phyloP scores from a whole-genome alignment of 805 yeast species.

The Lipomyces spencermartinsiae region DNA sequence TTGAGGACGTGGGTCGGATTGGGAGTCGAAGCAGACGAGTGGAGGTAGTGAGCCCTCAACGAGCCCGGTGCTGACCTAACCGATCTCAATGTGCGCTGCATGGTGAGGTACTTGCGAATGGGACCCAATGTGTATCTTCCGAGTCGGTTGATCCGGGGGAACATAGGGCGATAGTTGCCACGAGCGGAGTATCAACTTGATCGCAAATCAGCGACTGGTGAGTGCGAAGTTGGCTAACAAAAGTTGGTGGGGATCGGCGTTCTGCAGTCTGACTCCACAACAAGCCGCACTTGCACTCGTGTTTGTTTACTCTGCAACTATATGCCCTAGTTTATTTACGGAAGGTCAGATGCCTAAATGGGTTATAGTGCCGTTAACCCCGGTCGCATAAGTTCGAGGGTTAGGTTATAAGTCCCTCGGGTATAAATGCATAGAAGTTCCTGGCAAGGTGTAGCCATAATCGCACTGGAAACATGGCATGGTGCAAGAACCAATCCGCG shows the following conservation, averaged over 20 bases:
- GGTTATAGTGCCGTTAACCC: background rate
- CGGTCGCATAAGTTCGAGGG: background rate
- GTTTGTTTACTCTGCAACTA: background rate
- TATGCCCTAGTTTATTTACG: background rate
- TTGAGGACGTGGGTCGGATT: conserved; percentile 35
- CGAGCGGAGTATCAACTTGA: too few relatives aligned
- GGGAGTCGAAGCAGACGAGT: conserved; percentile 37
- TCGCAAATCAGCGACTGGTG: background rate
- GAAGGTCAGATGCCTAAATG: background rate
- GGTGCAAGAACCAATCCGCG: conserved; percentile 6
- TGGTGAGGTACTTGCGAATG: conserved; percentile 6
- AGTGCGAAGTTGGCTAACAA: background rate
- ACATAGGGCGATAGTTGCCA: background rate
- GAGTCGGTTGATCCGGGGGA: conserved; percentile 8
- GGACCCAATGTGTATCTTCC: background rate
- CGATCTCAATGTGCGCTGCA: conserved; percentile 33
- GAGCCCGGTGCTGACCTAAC: conserved; percentile 35
- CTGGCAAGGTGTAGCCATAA: background rate
- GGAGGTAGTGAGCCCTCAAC: conserved; percentile 36
- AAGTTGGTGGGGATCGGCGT: background rate
- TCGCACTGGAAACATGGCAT: background rate
- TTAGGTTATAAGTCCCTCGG: too few relatives aligned
- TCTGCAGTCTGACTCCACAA: background rate
- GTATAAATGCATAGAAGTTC: background rate
- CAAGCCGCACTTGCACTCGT: background rate